Conservation (phyloP, 2,329 filamentous ascomycete genomes). For the Botryosphaeria dothidea region DNA sequence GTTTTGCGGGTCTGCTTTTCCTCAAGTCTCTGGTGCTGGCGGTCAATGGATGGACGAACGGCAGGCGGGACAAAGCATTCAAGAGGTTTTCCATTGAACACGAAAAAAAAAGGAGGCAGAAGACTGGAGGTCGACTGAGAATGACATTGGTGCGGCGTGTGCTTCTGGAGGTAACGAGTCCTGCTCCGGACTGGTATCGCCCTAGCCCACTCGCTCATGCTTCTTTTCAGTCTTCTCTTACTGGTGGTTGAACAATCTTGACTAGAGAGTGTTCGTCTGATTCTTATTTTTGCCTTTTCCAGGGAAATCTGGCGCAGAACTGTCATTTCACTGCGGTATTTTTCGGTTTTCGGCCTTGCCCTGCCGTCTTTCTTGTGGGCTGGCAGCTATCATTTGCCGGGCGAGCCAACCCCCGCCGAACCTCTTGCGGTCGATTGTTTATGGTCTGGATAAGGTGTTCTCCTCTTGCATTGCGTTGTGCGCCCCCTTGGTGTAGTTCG, state of each 20-base stretch:
- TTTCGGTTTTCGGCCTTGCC: slow-evolving; percentile 8
- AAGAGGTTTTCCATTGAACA: neutral
- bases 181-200: neutral
- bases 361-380: neutral
- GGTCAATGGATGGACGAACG: neutral
- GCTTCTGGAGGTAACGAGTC: neutral
- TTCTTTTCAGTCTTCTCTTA: neutral
- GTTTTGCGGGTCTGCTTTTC: slow-evolving; percentile 14
- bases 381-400: neutral
- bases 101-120: neutral
- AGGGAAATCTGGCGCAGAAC: neutral
- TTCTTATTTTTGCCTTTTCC: neutral
- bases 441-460: slow-evolving; percentile 16
- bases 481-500: slow-evolving; percentile 5
- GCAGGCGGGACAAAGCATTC: slow-evolving; percentile 9
- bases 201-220: neutral
- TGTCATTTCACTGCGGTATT: slow-evolving; percentile 1
- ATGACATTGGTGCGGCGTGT: neutral
- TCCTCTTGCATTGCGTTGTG: slow-evolving; percentile 10
- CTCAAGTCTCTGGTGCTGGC: slow-evolving; percentile 6
- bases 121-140: neutral
- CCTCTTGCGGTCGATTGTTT: neutral
- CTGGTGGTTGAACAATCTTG: neutral
- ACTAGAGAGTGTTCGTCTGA: neutral
- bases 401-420: no score